Evolutionary conservation across 495 filamentous ascomycete species (phyloP).

Genomic region (Penicillium paxilli): DNA sequence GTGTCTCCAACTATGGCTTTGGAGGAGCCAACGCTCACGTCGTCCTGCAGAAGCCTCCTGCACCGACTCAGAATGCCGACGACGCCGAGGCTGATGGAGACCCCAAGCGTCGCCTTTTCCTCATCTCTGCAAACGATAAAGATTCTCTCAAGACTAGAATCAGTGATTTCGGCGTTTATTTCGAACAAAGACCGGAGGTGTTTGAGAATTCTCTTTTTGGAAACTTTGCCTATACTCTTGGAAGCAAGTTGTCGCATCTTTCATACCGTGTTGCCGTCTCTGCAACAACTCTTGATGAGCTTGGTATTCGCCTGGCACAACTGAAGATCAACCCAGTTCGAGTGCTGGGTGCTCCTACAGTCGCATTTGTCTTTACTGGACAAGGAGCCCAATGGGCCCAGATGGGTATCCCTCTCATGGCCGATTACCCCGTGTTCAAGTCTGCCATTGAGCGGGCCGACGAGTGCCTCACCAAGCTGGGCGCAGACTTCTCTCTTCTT

Average conservation of each 20-base stretch:
- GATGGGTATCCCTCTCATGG: slow-evolving; percentile 35
- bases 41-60: slow-evolving; percentile 40
- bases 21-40: slow-evolving; percentile 64
- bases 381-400: slow-evolving; percentile 45
- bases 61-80: slow-evolving; percentile 8
- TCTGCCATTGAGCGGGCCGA: slow-evolving; percentile 19
- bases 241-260: slow-evolving; percentile 27
- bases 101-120: slow-evolving; percentile 23
- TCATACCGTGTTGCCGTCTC: slow-evolving; percentile 26
- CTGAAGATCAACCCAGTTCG: slow-evolving; percentile 22
- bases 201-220: slow-evolving; percentile 29
- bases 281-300: slow-evolving; percentile 25
- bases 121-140: slow-evolving; percentile 33
- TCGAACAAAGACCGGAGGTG: slow-evolving; percentile 31
- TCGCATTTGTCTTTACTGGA: slow-evolving; percentile 38
- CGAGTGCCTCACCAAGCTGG: slow-evolving; percentile 17
- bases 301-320: slow-evolving; percentile 24
- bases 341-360: slow-evolving; percentile 18
- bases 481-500: slow-evolving; percentile 24
- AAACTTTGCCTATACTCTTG: slow-evolving; percentile 31
- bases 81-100: slow-evolving; percentile 18
- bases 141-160: slow-evolving; percentile 25
- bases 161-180: slow-evolving; percentile 30
- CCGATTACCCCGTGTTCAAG: slow-evolving; percentile 25
- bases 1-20: slow-evolving; percentile 65